Base-by-base conservation (phyloP, 768 basidiomycete genomes). In the Chalciporus piperatus region DNA sequence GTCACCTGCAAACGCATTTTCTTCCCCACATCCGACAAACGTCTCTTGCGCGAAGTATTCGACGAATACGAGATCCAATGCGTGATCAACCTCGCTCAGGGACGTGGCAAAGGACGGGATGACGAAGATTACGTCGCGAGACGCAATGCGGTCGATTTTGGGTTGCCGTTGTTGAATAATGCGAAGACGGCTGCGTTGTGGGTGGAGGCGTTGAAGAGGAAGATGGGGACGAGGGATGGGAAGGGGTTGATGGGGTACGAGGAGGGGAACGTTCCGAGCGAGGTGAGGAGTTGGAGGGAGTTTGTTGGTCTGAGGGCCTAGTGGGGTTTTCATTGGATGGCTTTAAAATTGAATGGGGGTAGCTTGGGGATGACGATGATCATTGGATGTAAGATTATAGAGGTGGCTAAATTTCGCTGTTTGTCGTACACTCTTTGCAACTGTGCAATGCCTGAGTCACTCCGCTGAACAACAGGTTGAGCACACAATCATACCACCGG, bases 91-190 rank as follows among this genome's bases (percentile, higher is more conserved):
- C 79, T 99, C 46, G 87, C 96, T 11, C 83, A 85, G 62, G 73
- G 81, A 48, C 85, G 93, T 6, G 95, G 87, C 30, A 74, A 72
- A 38, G 82, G 84, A 60, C 82, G 85, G 12, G 76, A 83, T 12
- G 97, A 98, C 65, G 92, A 98, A 66, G 94, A 98, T 61, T 99
- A 99, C 62, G 95, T 98, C 42, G 96, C 97, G 48, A 82, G 97
- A 65, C 89, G 94, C 58, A 95, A 95, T 67, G 92, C 93, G 47
- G 92, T 96, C 48, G 95, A 98, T 74, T 98, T 98, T 58, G 97
- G 97, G 52, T 70, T 98, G 50, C 88, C 93, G 11, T 70, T 98
- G 49, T 74, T 98, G 58, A 97, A 96, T 75, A 91, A 98, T 66
- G 82, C 93, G 45, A 85, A 83, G 51, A 88, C 84, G 51, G 97